These are phyloP conservation scores for Teratosphaeria nubilosa DNA, from an alignment of 2,329 filamentous ascomycete species.

Conservation along the genomic window DNA sequence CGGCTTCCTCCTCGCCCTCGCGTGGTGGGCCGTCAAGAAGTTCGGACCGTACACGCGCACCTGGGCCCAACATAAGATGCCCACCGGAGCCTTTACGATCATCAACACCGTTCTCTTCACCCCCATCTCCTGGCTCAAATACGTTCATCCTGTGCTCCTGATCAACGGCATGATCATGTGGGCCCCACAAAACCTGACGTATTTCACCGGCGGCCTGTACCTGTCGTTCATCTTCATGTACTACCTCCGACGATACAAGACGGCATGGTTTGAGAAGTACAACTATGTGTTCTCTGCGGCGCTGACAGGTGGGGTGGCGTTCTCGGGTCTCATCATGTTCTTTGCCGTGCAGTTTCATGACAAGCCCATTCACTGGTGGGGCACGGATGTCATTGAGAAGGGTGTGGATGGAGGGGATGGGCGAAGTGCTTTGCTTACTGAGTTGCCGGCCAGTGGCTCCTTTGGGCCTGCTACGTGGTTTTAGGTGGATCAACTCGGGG, in stretches of 20 bases:
- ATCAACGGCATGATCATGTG: slow-evolving; percentile 5
- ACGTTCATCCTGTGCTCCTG: slow-evolving; percentile 6
- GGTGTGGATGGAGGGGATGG: background rate
- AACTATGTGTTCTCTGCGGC: slow-evolving; percentile 28
- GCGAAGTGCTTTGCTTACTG: background rate
- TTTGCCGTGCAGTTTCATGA: slow-evolving; percentile 32
- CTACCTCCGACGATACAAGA: slow-evolving; percentile 6
- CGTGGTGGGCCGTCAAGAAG: slow-evolving; percentile 2
- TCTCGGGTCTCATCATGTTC: slow-evolving; percentile 28
- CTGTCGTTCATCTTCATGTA: slow-evolving; percentile 6
- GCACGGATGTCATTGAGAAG: background rate
- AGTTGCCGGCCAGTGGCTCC: background rate
- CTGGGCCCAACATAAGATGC: background rate
- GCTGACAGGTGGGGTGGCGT: slow-evolving; percentile 26
- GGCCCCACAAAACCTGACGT: slow-evolving; percentile 8
- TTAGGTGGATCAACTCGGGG: background rate
- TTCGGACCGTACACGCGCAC: background rate
- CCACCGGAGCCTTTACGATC: background rate
- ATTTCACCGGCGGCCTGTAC: slow-evolving; percentile 7
- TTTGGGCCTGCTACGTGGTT: background rate
- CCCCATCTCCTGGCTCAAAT: background rate
- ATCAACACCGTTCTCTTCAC: slow-evolving; percentile 1
- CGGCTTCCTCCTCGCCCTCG: slow-evolving; percentile 3
- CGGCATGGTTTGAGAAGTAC: slow-evolving; percentile 25
- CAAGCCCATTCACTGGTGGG: slow-evolving; percentile 17